Percentiles rank a stretch among this genome's conserved stretches.
These are phyloP conservation scores for Mycena belliarum DNA, from an alignment of 768 basidiomycete species.

Conservation along the genomic window DNA sequence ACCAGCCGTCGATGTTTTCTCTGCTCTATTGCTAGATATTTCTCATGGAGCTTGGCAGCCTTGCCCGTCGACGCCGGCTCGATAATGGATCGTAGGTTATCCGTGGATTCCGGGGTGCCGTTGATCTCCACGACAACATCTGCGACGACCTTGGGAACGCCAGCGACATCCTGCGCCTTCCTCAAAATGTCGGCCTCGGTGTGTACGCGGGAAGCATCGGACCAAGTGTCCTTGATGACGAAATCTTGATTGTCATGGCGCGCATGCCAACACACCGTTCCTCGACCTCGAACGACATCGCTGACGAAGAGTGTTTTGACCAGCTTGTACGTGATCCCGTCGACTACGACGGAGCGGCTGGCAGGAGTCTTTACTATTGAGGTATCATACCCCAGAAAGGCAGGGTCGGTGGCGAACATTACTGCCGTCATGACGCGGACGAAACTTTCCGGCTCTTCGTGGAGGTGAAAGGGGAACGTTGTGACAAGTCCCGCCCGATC, in stretches of 20 bases:
- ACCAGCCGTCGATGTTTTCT: constrained; percentile 1
- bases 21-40: neutral
- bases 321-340: neutral
- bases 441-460: neutral
- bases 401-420: constrained; percentile 1
- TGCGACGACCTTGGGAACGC: constrained; percentile 6
- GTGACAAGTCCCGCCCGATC: neutral
- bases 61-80: neutral
- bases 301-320: neutral
- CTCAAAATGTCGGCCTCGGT: constrained; percentile 4
- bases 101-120: neutral
- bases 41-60: neutral
- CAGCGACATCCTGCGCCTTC: neutral
- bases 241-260: neutral
- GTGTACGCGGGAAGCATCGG: neutral
- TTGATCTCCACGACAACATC: neutral
- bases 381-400: neutral
- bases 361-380: neutral
- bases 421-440: constrained; percentile 1
- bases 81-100: neutral
- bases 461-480: constrained; percentile 2
- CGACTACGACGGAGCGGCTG: neutral
- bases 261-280: constrained; percentile 7
- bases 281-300: constrained; percentile 5
- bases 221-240: constrained; percentile 12